Evolutionary conservation across 2,329 filamentous ascomycete genomes (phyloP).

Genomic region (Exophiala mesophila): DNA sequence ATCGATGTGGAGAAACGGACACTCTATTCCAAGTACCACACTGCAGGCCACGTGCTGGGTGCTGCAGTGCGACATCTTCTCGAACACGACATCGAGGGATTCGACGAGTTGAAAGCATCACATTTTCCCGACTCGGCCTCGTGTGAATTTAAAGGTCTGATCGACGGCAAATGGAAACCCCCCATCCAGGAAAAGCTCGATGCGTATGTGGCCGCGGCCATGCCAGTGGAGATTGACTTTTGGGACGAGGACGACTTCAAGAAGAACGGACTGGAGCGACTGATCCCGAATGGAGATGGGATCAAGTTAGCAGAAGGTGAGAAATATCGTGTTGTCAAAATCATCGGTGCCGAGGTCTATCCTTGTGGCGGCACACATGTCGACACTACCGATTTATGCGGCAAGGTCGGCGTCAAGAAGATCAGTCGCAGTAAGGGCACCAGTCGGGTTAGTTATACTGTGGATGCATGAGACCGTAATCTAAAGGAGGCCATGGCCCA

Average conservation of each 20-base stretch:
- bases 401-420: slow-evolving; percentile 61
- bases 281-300: slow-evolving; percentile 47
- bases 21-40: slow-evolving; percentile 65
- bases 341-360: slow-evolving; percentile 64
- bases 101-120: slow-evolving; percentile 65
- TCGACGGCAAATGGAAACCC: slow-evolving; percentile 59
- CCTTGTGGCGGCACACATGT: slow-evolving; percentile 75
- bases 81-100: slow-evolving; percentile 47
- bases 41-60: slow-evolving; percentile 68
- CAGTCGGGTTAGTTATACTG: slow-evolving; percentile 51
- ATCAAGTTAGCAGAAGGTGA: slow-evolving; percentile 40
- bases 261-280: slow-evolving; percentile 49
- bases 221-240: slow-evolving; percentile 61
- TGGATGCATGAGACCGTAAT: no score
- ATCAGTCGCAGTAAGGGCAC: slow-evolving; percentile 61
- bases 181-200: slow-evolving; percentile 59
- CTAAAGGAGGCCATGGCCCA: no score
- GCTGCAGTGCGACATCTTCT: slow-evolving; percentile 59
- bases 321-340: slow-evolving; percentile 63
- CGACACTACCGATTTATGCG: slow-evolving; percentile 53
- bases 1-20: slow-evolving; percentile 58
- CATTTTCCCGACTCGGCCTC: slow-evolving; percentile 65
- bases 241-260: slow-evolving; percentile 62
- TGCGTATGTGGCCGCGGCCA: slow-evolving; percentile 50
- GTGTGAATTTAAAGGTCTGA: slow-evolving; percentile 63